A percentile compares a stretch with the other conserved stretches of the same genome.
Evolutionary conservation across 1,284 basidiomycete species (phyloP).

Genomic region (Meripilus lineatus): DNA sequence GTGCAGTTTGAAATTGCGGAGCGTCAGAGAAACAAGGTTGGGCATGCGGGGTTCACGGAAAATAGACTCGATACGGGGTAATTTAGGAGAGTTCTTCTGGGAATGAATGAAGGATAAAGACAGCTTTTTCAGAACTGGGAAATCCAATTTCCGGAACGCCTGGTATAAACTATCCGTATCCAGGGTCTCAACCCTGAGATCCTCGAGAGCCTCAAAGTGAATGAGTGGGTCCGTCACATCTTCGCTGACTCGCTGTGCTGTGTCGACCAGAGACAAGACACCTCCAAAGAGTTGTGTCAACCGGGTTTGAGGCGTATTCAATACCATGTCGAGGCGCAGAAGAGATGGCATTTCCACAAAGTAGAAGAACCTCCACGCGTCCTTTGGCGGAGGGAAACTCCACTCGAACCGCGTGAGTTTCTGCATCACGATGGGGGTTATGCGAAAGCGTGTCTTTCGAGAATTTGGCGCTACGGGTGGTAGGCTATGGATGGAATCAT

Average conservation of each 20-base stretch:
- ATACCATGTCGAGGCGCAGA: slow-evolving; percentile 7
- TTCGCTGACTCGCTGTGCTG: slow-evolving; percentile 5
- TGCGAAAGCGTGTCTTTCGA: neutral
- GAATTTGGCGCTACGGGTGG: neutral
- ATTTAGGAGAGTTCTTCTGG: neutral
- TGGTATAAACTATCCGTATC: slow-evolving; percentile 11
- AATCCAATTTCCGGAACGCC: slow-evolving; percentile 10
- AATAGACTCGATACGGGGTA: slow-evolving; percentile 27
- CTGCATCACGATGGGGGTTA: slow-evolving; percentile 3
- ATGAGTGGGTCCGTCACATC: neutral
- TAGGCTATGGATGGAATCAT: neutral
- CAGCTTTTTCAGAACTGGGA: slow-evolving; percentile 11
- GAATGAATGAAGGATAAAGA: slow-evolving; percentile 7
- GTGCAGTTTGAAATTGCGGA: slow-evolving; percentile 28
- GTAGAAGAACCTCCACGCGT: slow-evolving; percentile 13
- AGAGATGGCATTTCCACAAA: slow-evolving; percentile 10
- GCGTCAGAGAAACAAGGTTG: slow-evolving; percentile 29
- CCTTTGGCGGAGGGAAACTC: slow-evolving; percentile 11
- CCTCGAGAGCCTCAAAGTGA: slow-evolving; percentile 9
- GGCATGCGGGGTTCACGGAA: slow-evolving; percentile 39
- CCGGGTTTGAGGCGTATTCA: slow-evolving; percentile 6
- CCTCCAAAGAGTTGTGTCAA: slow-evolving; percentile 3
- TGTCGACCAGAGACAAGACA: neutral
- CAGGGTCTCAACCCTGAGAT: slow-evolving; percentile 10
- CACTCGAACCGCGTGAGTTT: slow-evolving; percentile 11